A percentile compares a stretch with the other conserved stretches of the same genome.
These are phyloP conservation scores for Trypanosoma melophagium DNA, from an alignment of 208 protist species.

Conservation along the genomic window DNA sequence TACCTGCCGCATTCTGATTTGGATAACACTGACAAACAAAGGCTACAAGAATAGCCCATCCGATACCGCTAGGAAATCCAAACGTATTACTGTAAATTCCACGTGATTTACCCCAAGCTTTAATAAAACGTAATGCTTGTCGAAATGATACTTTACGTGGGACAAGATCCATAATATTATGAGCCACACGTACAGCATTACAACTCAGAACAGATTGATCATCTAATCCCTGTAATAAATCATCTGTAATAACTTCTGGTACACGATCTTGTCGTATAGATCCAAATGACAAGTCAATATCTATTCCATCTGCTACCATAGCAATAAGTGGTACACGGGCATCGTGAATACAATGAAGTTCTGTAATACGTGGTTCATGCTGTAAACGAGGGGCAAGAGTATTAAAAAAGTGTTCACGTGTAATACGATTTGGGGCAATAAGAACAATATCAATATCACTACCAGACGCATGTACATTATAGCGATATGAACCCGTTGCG, in stretches of 20 bases:
- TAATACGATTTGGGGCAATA: conserved; percentile 92
- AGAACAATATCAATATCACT: conserved; percentile 98
- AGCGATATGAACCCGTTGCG: conserved; percentile 98
- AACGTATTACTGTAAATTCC: conserved; percentile 96
- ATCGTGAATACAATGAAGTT: conserved; percentile 90
- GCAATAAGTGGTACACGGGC: conserved; percentile 97
- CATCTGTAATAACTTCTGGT: conserved; percentile 93
- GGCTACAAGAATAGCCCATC: conserved; percentile 96
- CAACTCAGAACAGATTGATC: conserved; percentile 93
- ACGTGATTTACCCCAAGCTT: conserved; percentile 95
- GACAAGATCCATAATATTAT: conserved; percentile 96
- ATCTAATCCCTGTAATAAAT: conserved; percentile 92
- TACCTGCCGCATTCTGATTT: conserved; percentile 89
- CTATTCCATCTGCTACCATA: conserved; percentile 94
- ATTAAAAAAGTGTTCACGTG: conserved; percentile 94
- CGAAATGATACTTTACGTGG: conserved; percentile 95
- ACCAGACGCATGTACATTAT: conserved; percentile 95
- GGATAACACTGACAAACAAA: conserved; percentile 98
- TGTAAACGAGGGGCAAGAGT: conserved; percentile 81
- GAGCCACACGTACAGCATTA: conserved; percentile 96
- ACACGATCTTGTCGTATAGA: conserved; percentile 86
- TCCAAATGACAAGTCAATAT: conserved; percentile 97
- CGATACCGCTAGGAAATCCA: conserved; percentile 97
- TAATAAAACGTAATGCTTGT: conserved; percentile 94
- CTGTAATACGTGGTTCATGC: conserved; percentile 73